These are phyloP conservation scores for Warburgia ugandensis DNA, from an alignment of 164 flowering plant species.

Conservation along the genomic window DNA sequence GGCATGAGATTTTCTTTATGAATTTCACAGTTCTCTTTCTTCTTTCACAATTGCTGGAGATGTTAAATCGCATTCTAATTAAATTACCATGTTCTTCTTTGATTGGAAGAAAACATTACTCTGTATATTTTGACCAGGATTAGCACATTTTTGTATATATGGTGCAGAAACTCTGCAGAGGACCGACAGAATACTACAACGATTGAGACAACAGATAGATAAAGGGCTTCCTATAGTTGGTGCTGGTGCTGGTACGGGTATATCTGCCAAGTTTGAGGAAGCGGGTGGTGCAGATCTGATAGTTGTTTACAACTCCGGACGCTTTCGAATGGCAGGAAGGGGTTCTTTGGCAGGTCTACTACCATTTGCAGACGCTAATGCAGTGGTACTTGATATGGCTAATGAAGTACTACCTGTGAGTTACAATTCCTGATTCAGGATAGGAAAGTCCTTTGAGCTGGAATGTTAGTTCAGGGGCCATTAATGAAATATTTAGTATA, in stretches of 20 bases:
- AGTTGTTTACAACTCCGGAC: constrained; percentile 87
- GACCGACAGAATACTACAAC: constrained; percentile 46
- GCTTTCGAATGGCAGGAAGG: constrained; percentile 97
- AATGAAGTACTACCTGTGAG: constrained; percentile 96
- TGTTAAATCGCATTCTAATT: no score
- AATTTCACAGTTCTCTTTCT: no score
- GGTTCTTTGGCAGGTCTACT: constrained; percentile 92
- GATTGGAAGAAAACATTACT: no score
- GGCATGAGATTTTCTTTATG: no score
- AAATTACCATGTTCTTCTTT: no score
- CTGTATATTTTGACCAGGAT: neutral
- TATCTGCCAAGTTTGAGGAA: constrained; percentile 99
- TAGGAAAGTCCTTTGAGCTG: no score
- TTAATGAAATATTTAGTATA: neutral
- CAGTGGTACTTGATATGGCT: constrained; percentile 93
- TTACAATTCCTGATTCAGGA: constrained; percentile 12
- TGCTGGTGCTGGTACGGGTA: constrained; percentile 98
- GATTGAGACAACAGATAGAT: constrained; percentile 51
- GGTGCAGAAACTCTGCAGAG: constrained; percentile 64
- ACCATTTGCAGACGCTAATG: constrained; percentile 99
- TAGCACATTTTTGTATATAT: constrained; percentile 7
- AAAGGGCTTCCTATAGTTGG: constrained; percentile 79
- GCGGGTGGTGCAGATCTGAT: constrained; percentile 91
- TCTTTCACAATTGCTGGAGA: neutral
- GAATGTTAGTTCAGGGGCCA: no score